phyloP scores from a whole-genome alignment of 2,329 filamentous ascomycete genomes.

The Penicillium sp. region DNA sequence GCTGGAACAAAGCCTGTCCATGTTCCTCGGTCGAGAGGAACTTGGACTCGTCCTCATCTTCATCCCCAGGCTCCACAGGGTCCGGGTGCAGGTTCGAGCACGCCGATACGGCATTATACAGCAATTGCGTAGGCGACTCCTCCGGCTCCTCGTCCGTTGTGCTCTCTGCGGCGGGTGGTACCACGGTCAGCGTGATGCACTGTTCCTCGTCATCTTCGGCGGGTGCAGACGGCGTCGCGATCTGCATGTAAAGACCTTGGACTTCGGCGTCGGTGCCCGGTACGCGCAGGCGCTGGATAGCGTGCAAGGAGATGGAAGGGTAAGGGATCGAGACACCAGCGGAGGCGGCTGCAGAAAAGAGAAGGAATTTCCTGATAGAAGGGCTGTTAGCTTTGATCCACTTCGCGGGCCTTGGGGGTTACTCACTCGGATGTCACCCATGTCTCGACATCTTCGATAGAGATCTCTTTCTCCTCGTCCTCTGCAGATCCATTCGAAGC shows the following conservation, averaged over 20 bases:
- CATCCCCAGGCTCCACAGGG: slow-evolving; percentile 37
- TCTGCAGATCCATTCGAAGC: slow-evolving; percentile 15
- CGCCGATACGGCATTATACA: slow-evolving; percentile 47
- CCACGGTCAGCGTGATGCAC: slow-evolving; percentile 44
- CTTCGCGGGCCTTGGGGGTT: neutral
- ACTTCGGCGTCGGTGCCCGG: slow-evolving; percentile 31
- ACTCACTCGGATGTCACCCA: slow-evolving; percentile 52
- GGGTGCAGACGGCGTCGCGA: slow-evolving; percentile 33
- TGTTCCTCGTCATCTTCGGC: slow-evolving; percentile 41
- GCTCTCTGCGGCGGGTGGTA: slow-evolving; percentile 34
- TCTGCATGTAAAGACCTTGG: slow-evolving; percentile 50
- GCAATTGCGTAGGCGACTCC: slow-evolving; percentile 39
- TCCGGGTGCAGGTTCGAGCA: slow-evolving; percentile 52
- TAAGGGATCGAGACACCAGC: slow-evolving; percentile 48
- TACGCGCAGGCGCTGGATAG: slow-evolving; percentile 45
- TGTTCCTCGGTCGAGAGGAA: slow-evolving; percentile 17
- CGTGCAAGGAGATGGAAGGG: slow-evolving; percentile 49
- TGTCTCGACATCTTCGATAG: slow-evolving; percentile 41
- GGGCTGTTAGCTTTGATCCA: neutral
- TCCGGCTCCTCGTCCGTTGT: slow-evolving; percentile 32
- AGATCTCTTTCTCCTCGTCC: slow-evolving; percentile 32
- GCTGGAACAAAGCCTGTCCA: slow-evolving; percentile 32
- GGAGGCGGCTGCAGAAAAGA: slow-evolving; percentile 37
- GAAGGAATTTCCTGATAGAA: slow-evolving; percentile 42
- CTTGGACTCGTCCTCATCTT: slow-evolving; percentile 30